Conservation (phyloP, 2,329 filamentous ascomycete genomes). For the Xylariaceae sp. region DNA sequence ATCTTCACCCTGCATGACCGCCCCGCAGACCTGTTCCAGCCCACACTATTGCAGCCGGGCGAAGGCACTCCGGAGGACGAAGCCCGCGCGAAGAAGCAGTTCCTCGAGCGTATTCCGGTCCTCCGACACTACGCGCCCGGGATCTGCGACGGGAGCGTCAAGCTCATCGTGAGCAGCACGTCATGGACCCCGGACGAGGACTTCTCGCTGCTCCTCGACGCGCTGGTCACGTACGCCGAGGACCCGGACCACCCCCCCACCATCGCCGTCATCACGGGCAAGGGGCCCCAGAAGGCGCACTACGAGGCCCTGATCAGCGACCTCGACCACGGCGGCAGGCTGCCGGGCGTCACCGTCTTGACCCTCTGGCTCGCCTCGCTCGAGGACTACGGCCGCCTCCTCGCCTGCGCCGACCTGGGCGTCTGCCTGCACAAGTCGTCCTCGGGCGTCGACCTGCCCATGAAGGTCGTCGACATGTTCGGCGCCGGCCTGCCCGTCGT, state of each 20-base stretch:
- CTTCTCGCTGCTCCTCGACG: conserved; percentile 80
- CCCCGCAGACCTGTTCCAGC: conserved; percentile 76
- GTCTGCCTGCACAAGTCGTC: conserved; percentile 90
- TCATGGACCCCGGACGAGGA: conserved; percentile 98
- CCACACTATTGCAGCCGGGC: too few species aligned
- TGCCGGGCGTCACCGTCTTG: conserved; percentile 64
- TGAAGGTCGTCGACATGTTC: conserved; percentile 99
- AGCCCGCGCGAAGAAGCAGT: too few species aligned
- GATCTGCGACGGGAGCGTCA: conserved; percentile 53
- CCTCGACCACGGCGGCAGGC: conserved; percentile 55
- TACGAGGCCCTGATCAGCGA: conserved; percentile 63
- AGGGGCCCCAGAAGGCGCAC: conserved; percentile 74
- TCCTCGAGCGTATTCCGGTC: conserved; percentile 61
- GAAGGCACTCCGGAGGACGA: too few species aligned
- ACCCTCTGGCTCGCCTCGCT: conserved; percentile 86
- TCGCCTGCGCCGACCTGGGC: conserved; percentile 82
- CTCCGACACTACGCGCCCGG: too few species aligned
- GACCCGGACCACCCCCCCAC: conserved; percentile 50
- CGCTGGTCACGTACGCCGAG: conserved; percentile 68
- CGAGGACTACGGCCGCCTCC: conserved; percentile 75
- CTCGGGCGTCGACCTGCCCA: conserved; percentile 90
- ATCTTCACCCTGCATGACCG: conserved; percentile 78
- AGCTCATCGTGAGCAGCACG: conserved; percentile 83
- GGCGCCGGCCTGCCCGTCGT: conserved; percentile 86
- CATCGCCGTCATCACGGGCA: conserved; percentile 90